Conservation (phyloP, 2,329 filamentous ascomycete genomes). For the Byssoonygena ceratinophila region DNA sequence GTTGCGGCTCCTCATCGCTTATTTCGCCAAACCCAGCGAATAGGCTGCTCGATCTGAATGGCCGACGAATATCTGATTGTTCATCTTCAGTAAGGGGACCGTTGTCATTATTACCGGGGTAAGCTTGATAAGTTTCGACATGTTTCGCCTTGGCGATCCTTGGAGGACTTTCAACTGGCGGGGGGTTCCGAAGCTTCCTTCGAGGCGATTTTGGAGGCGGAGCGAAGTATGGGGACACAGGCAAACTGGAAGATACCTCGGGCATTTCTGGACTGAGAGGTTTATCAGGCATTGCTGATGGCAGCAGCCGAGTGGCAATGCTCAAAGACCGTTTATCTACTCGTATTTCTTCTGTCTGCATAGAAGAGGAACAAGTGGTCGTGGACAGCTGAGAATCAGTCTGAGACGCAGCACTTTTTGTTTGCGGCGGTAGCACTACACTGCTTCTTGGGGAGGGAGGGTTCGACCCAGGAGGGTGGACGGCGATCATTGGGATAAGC, state of each 20-base stretch:
- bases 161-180: slow-evolving; percentile 39
- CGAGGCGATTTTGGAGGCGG: slow-evolving; percentile 29
- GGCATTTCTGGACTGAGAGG: slow-evolving; percentile 28
- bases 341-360: slow-evolving; percentile 87
- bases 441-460: slow-evolving; percentile 68
- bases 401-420: slow-evolving; percentile 74
- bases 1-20: slow-evolving; percentile 41
- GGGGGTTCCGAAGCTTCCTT: slow-evolving; percentile 21
- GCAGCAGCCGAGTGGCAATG: slow-evolving; percentile 66
- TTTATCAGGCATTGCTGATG: slow-evolving; percentile 58
- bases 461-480: slow-evolving; percentile 76
- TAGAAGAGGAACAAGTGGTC: slow-evolving; percentile 45
- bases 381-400: slow-evolving; percentile 47
- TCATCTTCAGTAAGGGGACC: slow-evolving; percentile 50
- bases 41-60: slow-evolving; percentile 69
- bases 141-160: slow-evolving; percentile 19
- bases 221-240: slow-evolving; percentile 27
- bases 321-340: slow-evolving; percentile 66
- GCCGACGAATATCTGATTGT: slow-evolving; percentile 53
- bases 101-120: slow-evolving; percentile 72
- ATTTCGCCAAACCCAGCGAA: slow-evolving; percentile 72
- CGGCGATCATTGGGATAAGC: slow-evolving; percentile 75
- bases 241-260: slow-evolving; percentile 19
- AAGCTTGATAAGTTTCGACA: slow-evolving; percentile 50
- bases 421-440: slow-evolving; percentile 65